Evolutionary conservation across 2,329 filamentous ascomycete genomes (phyloP).

Genomic region (Fusarium euwallaceae): DNA sequence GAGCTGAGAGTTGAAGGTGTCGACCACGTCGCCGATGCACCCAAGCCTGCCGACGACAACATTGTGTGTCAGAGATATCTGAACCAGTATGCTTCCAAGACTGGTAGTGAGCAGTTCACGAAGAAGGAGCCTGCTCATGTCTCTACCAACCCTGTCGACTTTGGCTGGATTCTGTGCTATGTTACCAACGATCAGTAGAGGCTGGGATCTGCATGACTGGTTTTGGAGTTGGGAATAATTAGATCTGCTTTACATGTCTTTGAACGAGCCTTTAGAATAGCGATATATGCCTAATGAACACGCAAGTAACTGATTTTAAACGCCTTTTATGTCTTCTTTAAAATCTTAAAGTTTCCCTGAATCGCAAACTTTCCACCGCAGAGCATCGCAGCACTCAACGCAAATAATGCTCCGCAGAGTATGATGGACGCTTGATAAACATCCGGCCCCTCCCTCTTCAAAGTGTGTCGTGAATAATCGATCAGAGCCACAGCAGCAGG

Average conservation of each 20-base stretch:
- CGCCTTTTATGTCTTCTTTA: background rate
- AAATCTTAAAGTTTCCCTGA: background rate
- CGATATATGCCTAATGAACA: background rate
- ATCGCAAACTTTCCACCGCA: background rate
- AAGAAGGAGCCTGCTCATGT: background rate
- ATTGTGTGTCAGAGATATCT: background rate
- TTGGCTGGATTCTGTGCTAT: slow-evolving; percentile 7
- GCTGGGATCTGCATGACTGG: background rate
- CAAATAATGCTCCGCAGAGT: background rate
- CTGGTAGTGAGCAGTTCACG: background rate
- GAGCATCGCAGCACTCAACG: background rate
- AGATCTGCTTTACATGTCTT: background rate
- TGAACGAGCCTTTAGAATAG: background rate
- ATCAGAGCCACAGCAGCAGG: background rate
- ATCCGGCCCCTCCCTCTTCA: background rate
- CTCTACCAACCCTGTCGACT: background rate
- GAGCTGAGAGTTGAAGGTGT: background rate
- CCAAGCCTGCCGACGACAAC: background rate
- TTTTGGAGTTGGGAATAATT: background rate
- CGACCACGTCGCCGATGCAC: background rate
- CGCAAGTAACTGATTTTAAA: background rate
- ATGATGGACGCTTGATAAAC: background rate
- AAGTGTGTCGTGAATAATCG: background rate
- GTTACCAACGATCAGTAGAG: background rate
- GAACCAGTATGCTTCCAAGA: background rate